Evolutionary conservation across 2,329 filamentous ascomycete species (phyloP).

Genomic region (Drechslerella stenobrocha): DNA sequence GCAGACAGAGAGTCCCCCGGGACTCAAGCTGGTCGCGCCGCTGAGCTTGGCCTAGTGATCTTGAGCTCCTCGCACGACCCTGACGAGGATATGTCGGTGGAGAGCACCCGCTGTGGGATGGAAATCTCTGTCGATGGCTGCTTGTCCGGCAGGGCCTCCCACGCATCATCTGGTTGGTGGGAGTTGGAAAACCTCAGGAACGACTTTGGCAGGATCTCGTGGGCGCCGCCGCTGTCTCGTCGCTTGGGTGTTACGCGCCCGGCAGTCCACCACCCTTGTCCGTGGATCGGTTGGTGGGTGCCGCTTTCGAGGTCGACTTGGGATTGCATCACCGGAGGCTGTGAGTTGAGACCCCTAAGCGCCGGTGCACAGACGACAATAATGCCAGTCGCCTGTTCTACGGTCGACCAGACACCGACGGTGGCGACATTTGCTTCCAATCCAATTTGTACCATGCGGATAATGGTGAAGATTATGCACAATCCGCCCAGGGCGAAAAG

Average conservation of each 20-base stretch:
- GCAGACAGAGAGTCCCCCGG: neutral
- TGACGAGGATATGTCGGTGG: conserved; percentile 25
- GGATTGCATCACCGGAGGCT: conserved; percentile 22
- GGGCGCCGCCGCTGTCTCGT: conserved; percentile 35
- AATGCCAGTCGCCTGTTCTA: conserved; percentile 41
- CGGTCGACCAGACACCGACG: conserved; percentile 30
- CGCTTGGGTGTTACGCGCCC: conserved; percentile 41
- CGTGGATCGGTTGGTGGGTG: conserved; percentile 34
- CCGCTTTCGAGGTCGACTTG: conserved; percentile 48
- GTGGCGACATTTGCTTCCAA: conserved; percentile 24
- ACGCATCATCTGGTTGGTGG: conserved; percentile 31
- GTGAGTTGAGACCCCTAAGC: conserved; percentile 24
- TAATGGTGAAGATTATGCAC: conserved; percentile 40
- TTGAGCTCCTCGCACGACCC: conserved; percentile 31
- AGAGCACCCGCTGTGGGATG: conserved; percentile 26
- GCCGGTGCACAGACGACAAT: conserved; percentile 45
- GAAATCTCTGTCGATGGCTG: conserved; percentile 27
- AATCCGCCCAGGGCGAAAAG: conserved; percentile 43
- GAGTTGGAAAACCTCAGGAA: conserved; percentile 37
- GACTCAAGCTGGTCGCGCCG: conserved; percentile 26
- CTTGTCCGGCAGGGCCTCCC: conserved; percentile 41
- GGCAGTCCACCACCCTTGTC: conserved; percentile 47
- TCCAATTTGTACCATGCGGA: conserved; percentile 31
- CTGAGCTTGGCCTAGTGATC: conserved; percentile 18
- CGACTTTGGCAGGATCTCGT: conserved; percentile 37